Conservation (phyloP, 2,329 filamentous ascomycete genomes). For the Penicillium sp. region DNA sequence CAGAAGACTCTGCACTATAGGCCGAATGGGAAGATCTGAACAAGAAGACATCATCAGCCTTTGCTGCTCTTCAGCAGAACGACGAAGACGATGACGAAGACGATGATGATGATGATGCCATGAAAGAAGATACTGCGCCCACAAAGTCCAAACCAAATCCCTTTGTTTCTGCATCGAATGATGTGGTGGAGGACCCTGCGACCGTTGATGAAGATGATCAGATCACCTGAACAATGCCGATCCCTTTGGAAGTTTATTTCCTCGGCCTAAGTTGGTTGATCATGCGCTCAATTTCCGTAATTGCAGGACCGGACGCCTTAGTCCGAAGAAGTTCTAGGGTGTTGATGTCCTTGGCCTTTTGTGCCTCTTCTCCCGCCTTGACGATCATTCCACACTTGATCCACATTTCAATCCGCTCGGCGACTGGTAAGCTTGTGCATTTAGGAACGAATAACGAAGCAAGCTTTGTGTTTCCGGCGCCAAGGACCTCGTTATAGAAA, state of each 20-base stretch:
- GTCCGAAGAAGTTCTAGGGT: conserved; percentile 71
- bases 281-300: conserved; percentile 80
- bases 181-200: conserved; percentile 24
- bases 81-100: conserved; percentile 51
- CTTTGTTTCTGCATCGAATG: conserved; percentile 15
- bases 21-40: conserved; percentile 46
- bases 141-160: conserved; percentile 15
- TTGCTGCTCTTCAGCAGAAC: conserved; percentile 48
- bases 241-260: conserved; percentile 32
- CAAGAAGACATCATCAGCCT: conserved; percentile 29
- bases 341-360: conserved; percentile 74
- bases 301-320: conserved; percentile 68
- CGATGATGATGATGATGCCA: conserved; percentile 31
- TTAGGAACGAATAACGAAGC: conserved; percentile 85
- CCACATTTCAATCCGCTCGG: conserved; percentile 85
- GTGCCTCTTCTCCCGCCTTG: conserved; percentile 88
- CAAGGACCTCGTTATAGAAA: conserved; percentile 85
- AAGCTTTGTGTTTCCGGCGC: conserved; percentile 84
- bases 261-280: conserved; percentile 55
- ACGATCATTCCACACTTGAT: conserved; percentile 89
- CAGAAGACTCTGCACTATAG: conserved; percentile 20
- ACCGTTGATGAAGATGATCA: conserved; percentile 42
- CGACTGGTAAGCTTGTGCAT: conserved; percentile 68
- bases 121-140: conserved; percentile 33
- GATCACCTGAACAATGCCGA: conserved; percentile 40